Evolutionary conservation across 2,329 filamentous ascomycete genomes (phyloP).

Genomic region (Claviceps capensis): DNA sequence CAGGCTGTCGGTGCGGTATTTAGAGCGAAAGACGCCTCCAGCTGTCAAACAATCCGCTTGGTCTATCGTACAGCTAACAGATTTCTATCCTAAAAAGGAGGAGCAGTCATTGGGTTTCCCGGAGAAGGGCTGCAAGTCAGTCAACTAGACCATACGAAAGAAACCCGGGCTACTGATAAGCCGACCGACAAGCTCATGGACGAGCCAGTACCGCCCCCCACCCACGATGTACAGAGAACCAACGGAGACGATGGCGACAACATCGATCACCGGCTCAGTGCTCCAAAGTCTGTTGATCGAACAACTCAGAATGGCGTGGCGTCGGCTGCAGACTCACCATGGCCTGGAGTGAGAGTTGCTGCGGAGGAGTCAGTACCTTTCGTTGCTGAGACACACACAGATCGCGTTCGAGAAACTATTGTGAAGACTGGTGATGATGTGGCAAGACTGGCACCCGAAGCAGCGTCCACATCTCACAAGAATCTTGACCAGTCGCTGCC

Average conservation of each 20-base stretch:
- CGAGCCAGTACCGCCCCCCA: background rate
- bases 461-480: slow-evolving; percentile 7
- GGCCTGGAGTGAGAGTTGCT: slow-evolving; percentile 20
- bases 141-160: background rate
- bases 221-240: slow-evolving; percentile 8
- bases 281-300: slow-evolving; percentile 21
- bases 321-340: slow-evolving; percentile 21
- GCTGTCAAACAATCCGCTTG: too few species aligned
- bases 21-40: background rate
- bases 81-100: too few species aligned
- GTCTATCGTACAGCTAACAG: too few species aligned
- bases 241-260: slow-evolving; percentile 7
- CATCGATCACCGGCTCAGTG: slow-evolving; percentile 8
- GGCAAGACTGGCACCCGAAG: slow-evolving; percentile 10
- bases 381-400: slow-evolving; percentile 8
- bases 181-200: slow-evolving; percentile 9
- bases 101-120: slow-evolving; percentile 2
- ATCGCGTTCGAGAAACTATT: slow-evolving; percentile 14
- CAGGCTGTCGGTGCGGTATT: background rate
- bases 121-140: slow-evolving; percentile 14
- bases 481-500: slow-evolving; percentile 4
- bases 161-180: slow-evolving; percentile 5
- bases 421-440: slow-evolving; percentile 14
- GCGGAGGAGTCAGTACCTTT: slow-evolving; percentile 11
- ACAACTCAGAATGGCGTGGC: slow-evolving; percentile 22